Conservation (phyloP, 805 yeast genomes). For the Metschnikowia bowlesiae region DNA sequence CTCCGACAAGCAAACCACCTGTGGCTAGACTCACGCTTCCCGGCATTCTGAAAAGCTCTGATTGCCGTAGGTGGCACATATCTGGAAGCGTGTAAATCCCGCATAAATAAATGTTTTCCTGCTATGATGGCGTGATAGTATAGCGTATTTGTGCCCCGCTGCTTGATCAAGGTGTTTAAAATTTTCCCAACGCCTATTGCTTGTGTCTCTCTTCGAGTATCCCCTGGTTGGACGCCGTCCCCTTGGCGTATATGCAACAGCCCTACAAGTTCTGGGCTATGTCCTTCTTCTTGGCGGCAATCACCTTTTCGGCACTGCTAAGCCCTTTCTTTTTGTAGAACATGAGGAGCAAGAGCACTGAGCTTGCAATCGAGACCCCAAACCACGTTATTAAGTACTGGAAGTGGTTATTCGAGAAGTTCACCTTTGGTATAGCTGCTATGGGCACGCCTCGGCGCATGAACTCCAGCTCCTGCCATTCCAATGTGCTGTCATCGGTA, state of each 20-base stretch:
- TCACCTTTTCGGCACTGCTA: slow-evolving; percentile 35
- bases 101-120: no score
- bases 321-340: slow-evolving; percentile 28
- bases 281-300: slow-evolving; percentile 36
- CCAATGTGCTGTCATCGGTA: slow-evolving; percentile 30
- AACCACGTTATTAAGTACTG: slow-evolving; percentile 96
- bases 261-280: slow-evolving; percentile 24
- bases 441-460: slow-evolving; percentile 83
- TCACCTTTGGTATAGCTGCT: slow-evolving; percentile 77
- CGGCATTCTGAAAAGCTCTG: no score
- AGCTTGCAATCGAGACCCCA: slow-evolving; percentile 71
- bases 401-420: slow-evolving; percentile 81
- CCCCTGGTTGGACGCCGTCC: background rate
- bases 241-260: background rate
- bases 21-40: no score
- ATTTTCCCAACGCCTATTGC: no score
- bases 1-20: no score
- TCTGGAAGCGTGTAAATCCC: no score
- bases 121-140: no score
- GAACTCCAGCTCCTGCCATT: slow-evolving; percentile 49
- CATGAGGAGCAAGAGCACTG: slow-evolving; percentile 52
- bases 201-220: no score
- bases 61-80: no score
- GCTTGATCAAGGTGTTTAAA: no score
- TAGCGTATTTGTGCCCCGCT: no score